Evolutionary conservation across 2,329 filamentous ascomycete genomes (phyloP).

Genomic region (Ceratocystiopsis sp.): DNA sequence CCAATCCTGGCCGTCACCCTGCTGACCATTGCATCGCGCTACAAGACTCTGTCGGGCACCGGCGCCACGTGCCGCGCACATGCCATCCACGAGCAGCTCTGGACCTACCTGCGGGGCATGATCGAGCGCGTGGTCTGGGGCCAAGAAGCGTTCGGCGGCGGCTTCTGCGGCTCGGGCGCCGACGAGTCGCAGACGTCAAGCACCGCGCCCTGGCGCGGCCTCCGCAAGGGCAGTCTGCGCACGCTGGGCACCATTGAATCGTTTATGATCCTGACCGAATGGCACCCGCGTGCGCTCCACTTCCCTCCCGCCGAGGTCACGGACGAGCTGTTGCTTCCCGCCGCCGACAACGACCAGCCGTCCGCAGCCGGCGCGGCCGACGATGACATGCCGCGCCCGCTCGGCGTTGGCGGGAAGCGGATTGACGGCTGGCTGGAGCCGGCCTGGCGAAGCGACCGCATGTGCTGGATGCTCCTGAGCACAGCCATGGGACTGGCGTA

Average conservation of each 20-base stretch:
- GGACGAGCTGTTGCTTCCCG: conserved; percentile 49
- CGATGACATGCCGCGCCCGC: conserved; percentile 32
- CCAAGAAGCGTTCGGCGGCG: conserved; percentile 86
- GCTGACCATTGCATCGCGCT: conserved; percentile 77
- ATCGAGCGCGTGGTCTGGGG: conserved; percentile 91
- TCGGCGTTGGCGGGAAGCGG: conserved; percentile 63
- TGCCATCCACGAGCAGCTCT: conserved; percentile 86
- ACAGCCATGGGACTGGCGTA: conserved; percentile 81
- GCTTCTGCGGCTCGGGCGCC: conserved; percentile 58
- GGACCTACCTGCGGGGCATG: conserved; percentile 88
- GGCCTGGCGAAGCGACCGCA: conserved; percentile 82
- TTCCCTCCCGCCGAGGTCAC: conserved; percentile 72
- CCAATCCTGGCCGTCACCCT: conserved; percentile 85
- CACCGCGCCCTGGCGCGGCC: conserved; percentile 51
- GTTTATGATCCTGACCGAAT: conserved; percentile 84
- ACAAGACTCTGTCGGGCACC: conserved; percentile 62
- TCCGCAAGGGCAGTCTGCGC: conserved; percentile 62
- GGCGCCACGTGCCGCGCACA: conserved; percentile 72
- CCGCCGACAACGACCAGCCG: conserved; percentile 30
- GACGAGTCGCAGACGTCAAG: conserved; percentile 46
- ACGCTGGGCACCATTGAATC: conserved; percentile 91
- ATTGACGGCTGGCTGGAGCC: conserved; percentile 96
- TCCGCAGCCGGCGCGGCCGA: conserved; percentile 21
- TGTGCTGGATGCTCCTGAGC: conserved; percentile 96
- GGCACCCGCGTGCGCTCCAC: conserved; percentile 87